These are phyloP conservation scores for Xenoacremonium recifei DNA, from an alignment of 2,329 filamentous ascomycete genomes.

Conservation along the genomic window DNA sequence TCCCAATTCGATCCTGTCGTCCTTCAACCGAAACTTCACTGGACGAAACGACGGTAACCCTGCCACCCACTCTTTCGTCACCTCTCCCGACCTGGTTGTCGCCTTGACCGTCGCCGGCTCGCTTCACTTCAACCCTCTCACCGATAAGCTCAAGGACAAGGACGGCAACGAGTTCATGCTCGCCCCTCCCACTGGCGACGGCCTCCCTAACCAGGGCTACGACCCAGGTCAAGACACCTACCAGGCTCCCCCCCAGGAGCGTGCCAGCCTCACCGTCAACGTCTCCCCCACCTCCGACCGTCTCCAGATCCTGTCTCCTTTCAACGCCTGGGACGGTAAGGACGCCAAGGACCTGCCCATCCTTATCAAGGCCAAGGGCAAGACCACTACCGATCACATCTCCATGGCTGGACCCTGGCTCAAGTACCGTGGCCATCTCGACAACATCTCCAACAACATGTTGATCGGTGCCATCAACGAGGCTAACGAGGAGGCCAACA, in stretches of 20 bases:
- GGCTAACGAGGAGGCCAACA: constrained; percentile 96
- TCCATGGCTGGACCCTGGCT: constrained; percentile 95
- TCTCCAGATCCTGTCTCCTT: constrained; percentile 87
- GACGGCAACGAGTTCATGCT: constrained; percentile 96
- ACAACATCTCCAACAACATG: constrained; percentile 99
- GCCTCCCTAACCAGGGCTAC: constrained; percentile 79
- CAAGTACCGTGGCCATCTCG: constrained; percentile 97
- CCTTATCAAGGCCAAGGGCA: constrained; percentile 95
- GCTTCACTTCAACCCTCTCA: constrained; percentile 92
- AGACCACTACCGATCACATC: constrained; percentile 99
- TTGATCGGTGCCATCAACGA: constrained; percentile 95
- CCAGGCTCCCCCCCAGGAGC: constrained; percentile 87
- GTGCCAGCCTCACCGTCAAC: constrained; percentile 68
- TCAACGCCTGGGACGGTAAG: constrained; percentile 88
- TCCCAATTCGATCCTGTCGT: constrained; percentile 95
- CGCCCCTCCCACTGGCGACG: constrained; percentile 73
- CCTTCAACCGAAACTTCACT: constrained; percentile 99
- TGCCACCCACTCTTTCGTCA: constrained; percentile 89
- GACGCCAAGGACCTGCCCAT: constrained; percentile 82
- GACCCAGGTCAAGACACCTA: constrained; percentile 92
- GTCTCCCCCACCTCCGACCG: constrained; percentile 90
- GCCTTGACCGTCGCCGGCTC: constrained; percentile 81
- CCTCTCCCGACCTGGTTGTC: constrained; percentile 86
- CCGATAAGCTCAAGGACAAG: constrained; percentile 88
- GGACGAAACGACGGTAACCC: constrained; percentile 96